Percentiles rank a stretch among this genome's conserved stretches.
phyloP scores from a whole-genome alignment of 169 alveolate genomes.

The Eimeria tenella region DNA sequence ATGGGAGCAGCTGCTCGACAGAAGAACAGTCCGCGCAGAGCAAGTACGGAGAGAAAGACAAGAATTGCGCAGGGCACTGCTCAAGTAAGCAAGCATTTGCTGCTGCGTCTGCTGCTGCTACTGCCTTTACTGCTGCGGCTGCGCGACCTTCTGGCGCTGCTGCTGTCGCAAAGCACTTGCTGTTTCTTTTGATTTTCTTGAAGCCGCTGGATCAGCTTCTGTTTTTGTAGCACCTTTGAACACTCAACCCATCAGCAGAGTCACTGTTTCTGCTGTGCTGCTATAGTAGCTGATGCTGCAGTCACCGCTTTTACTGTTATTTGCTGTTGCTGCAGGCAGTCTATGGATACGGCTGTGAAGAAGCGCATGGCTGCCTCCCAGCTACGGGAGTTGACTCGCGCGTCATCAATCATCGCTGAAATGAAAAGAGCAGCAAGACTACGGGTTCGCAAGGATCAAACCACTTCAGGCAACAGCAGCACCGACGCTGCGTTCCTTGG shows the following conservation, averaged over 20 bases:
- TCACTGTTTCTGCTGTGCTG: not conserved
- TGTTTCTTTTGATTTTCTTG: not conserved
- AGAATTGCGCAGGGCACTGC: not conserved
- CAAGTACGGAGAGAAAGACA: not conserved
- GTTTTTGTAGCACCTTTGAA: not conserved
- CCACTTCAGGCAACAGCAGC: not conserved
- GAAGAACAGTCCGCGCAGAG: not conserved
- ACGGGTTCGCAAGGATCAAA: not conserved
- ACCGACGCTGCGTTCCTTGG: not conserved
- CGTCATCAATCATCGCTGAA: not conserved
- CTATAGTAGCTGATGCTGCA: not conserved
- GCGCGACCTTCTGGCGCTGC: not conserved
- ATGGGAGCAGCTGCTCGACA: not conserved
- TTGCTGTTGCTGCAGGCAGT: slow-evolving; percentile 8
- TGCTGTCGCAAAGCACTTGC: not conserved
- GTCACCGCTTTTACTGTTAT: not conserved
- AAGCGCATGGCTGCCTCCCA: slow-evolving; percentile 25
- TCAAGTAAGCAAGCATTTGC: not conserved
- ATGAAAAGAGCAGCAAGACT: slow-evolving; percentile 5
- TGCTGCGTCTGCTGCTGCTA: slow-evolving; percentile 19
- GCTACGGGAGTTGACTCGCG: slow-evolving; percentile 9
- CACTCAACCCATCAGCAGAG: no score
- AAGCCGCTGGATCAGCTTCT: not conserved
- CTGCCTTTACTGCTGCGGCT: not conserved
- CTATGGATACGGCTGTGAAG: slow-evolving; percentile 20